Base-by-base conservation (phyloP, 768 basidiomycete species). In the Mycena vitilis region DNA sequence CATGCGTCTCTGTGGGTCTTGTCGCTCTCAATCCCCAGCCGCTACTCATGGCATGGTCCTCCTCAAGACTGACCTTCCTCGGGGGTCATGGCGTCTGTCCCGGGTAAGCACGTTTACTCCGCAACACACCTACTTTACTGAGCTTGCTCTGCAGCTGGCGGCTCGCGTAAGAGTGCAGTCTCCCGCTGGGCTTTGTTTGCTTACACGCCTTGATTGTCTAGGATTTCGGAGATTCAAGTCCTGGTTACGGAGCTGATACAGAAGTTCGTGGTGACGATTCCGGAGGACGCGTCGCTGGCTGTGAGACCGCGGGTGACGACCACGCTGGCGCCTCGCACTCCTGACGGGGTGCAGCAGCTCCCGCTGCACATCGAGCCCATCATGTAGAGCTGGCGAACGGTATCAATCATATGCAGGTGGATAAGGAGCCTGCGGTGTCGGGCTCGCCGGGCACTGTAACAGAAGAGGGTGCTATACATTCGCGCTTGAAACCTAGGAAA, bases 171-270 rank as follows among this genome's bases (percentile, higher is more conserved):
- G 30, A 30, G 30, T 30, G 30, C 30, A 30, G 30, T 30, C 30
- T 30, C 30, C 5, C 30, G 30, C 30, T 30, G 30, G 30, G 30
- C 5, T 5, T 30, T 20, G 47, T 54, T 10, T 37, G 4, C 13
- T 12, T 30, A 51, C 25, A 3, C 15, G 20, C 30, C 23, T 18
- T 36, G 5, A 23, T 9, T n/a, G 12, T 30, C 5, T 53, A 73
- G 71, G 11, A 47, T 73, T 22, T 30, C 57, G 30, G 72, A 73
- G 34, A 22, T 73, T 16, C 65, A 73, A 51, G 66, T 73, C 36
- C 42, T 73, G 38, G 42, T 68, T 25, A 38, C 47, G 1, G 72
- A 73, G 51, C 22, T 73, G 38, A 60, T 73, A 20, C 53, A 66
- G 4, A 69, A 66, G 36, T 70, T 70, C 23, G 48, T 36, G 5